Evolutionary conservation across 2,329 filamentous ascomycete genomes (phyloP), one percentile per base, ranked within the genome.

Genomic region (Curvularia sp.): DNA sequence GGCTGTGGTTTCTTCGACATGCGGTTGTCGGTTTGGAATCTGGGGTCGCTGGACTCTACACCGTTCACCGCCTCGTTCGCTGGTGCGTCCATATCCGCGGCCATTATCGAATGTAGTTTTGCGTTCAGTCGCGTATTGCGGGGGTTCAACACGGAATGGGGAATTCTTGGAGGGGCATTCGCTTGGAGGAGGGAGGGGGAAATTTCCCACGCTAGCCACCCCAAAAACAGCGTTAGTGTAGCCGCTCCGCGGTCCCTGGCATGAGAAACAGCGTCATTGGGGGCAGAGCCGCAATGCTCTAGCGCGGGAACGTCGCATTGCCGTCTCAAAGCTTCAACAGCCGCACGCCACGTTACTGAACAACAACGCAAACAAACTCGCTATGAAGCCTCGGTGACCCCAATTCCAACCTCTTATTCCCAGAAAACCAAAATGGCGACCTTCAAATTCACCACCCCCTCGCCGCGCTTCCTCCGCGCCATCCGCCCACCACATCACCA

Each of bases 391-490:
- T 28, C 56, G 56, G 58, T 67, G 58, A 68, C 62, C 15, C 15
- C 35, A 38, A 38, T 38, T 18, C 35, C 35, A 8, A n/a, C 49
- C 59, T 58, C 59, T 4, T 12, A 5, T 8, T 31, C 3, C 3
- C 30, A 31, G 18, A 31, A 2, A 31, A 31, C 8, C 7, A 31
- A 12, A 56, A 76, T 76, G 73, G 62, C 70, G 7, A 84, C 74
- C 68, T 48, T 62, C 31, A 56, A 52, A 28, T 35, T 52, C 33
- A 41, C 55, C 83, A 67, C 59, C 73, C 53, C 82, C 83, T 49
- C 28, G 20, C 66, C 71, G 72, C 56, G 51, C 24, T 44, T 44
- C 35, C 35, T n/a, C 15, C 30, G 26, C 8, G 33, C 33, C 13
- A 15, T 38, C 26, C 20, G 10, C 15, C 46, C 33, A 22, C 26